Percentiles rank a stretch among this genome's conserved stretches.
phyloP scores from a whole-genome alignment of 148 eudicot genomes.

The Nepenthes mirabilis region DNA sequence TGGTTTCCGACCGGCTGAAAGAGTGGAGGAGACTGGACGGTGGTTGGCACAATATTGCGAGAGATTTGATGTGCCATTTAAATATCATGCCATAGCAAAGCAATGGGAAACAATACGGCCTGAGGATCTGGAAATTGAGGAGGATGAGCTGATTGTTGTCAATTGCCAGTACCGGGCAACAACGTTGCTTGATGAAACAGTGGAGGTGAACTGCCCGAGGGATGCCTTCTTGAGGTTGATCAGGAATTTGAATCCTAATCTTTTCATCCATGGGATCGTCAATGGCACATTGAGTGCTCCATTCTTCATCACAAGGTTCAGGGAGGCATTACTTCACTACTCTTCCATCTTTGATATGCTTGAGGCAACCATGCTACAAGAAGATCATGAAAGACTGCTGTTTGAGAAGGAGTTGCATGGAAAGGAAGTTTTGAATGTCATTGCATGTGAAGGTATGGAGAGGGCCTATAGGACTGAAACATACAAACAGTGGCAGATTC shows the following conservation, averaged over 20 bases:
- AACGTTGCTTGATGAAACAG: conserved; percentile 33
- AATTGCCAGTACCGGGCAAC: conserved; percentile 28
- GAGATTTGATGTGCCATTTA: conserved; percentile 34
- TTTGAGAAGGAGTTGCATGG: conserved; percentile 33
- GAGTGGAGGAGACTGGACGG: conserved; percentile 34
- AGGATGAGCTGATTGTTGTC: conserved; percentile 33
- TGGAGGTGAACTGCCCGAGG: conserved; percentile 28
- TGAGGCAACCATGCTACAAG: conserved; percentile 27
- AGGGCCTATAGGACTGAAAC: conserved; percentile 47
- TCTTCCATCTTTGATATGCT: conserved; percentile 28
- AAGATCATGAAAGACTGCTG: conserved; percentile 24
- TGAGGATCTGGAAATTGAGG: conserved; percentile 23
- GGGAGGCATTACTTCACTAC: conserved; percentile 33
- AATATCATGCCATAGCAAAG: conserved; percentile 24
- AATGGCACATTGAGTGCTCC: conserved; percentile 48
- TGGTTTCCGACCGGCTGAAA: conserved; percentile 37
- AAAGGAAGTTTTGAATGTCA: conserved; percentile 25
- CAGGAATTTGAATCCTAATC: conserved; percentile 29
- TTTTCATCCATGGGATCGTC: conserved; percentile 35
- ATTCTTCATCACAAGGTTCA: conserved; percentile 45
- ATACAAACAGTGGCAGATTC: conserved; percentile 46
- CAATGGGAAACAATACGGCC: conserved; percentile 24
- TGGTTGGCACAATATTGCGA: conserved; percentile 32
- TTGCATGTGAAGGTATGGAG: conserved; percentile 45
- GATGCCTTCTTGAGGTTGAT: conserved; percentile 34